phyloP scores from a whole-genome alignment of 1,139 yeast species.

The Saccharomyces hybrid region DNA sequence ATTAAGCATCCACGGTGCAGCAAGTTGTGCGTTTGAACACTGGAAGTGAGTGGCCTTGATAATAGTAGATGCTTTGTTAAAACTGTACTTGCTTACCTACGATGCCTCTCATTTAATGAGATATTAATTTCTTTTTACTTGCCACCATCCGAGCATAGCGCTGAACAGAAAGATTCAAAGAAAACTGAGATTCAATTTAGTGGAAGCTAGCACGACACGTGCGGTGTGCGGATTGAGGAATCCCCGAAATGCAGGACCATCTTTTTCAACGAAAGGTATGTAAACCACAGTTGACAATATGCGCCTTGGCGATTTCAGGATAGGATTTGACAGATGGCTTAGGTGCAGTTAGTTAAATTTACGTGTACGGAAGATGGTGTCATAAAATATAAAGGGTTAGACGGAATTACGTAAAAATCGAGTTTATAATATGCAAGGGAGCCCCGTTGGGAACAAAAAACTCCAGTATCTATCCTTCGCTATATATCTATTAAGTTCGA shows the following conservation, averaged over 20 bases:
- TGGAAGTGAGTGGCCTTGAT: background rate
- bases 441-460: background rate
- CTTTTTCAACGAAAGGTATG: background rate
- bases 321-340: background rate
- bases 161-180: background rate
- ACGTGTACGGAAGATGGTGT: background rate
- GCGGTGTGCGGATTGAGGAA: background rate
- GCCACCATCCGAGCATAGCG: background rate
- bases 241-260: background rate
- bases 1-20: background rate
- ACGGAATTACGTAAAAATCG: background rate
- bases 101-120: background rate
- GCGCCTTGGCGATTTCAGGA: no score
- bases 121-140: background rate
- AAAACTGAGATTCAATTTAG: background rate
- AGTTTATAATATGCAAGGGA: background rate
- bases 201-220: background rate
- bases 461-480: constrained; percentile 6
- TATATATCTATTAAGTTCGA: constrained; percentile 2
- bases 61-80: background rate
- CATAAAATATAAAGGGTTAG: background rate
- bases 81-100: background rate
- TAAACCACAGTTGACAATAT: no score
- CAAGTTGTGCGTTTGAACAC: background rate
- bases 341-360: background rate